Evolutionary conservation across 495 filamentous ascomycete genomes (phyloP).

Genomic region (Eremomyces bilateralis): DNA sequence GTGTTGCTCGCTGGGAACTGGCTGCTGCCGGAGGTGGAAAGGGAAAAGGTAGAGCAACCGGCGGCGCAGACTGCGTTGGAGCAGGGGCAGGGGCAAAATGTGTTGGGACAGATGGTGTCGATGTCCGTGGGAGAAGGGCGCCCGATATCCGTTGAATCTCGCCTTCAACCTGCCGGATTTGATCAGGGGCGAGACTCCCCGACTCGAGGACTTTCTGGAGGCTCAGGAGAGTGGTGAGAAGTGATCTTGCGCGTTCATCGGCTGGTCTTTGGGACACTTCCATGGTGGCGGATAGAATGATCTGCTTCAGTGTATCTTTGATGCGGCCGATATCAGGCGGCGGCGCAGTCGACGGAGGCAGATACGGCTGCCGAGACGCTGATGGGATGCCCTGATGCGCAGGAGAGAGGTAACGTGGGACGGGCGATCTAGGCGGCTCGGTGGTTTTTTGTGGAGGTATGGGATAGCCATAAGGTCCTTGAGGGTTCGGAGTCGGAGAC

Average conservation of each 20-base stretch:
- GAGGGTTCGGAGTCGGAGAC: constrained; percentile 47
- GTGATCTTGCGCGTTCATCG: constrained; percentile 33
- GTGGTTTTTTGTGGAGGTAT: constrained; percentile 22
- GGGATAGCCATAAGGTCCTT: constrained; percentile 20
- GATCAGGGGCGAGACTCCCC: constrained; percentile 56
- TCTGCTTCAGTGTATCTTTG: background rate
- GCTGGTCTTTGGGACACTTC: background rate
- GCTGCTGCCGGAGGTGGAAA: constrained; percentile 13
- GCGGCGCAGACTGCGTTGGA: constrained; percentile 3
- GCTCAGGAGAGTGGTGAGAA: constrained; percentile 63
- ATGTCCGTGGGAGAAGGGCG: constrained; percentile 11
- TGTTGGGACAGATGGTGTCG: constrained; percentile 7
- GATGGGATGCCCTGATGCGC: constrained; percentile 9
- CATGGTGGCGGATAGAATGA: background rate
- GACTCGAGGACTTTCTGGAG: constrained; percentile 60
- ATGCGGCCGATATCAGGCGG: background rate
- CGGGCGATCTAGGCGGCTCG: no score
- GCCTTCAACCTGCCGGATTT: constrained; percentile 58
- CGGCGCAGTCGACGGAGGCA: background rate
- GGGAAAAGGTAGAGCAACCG: constrained; percentile 19
- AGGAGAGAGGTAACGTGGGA: constrained; percentile 5
- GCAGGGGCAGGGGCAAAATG: constrained; percentile 4
- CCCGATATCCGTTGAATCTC: constrained; percentile 49
- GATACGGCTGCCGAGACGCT: background rate
- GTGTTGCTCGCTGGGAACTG: background rate